Conservation (phyloP, 257 asterid genomes). For the Haberlea rhodopensis region DNA sequence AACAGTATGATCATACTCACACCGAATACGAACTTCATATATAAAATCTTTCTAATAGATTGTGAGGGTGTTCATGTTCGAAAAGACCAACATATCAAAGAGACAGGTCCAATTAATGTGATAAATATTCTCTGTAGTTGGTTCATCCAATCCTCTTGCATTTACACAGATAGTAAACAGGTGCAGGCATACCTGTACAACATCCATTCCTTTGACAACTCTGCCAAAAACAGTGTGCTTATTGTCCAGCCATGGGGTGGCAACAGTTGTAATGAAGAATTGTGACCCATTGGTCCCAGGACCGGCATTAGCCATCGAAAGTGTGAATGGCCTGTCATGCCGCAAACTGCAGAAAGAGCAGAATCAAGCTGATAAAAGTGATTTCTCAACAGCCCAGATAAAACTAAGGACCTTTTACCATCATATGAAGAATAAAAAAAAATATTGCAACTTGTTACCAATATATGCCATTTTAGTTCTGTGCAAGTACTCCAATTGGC, state of each 20-base stretch:
- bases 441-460: too few relatives aligned
- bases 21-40: neutral
- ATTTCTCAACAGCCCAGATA: neutral
- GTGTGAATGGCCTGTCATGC: constrained; percentile 94
- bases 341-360: constrained; percentile 70
- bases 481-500: neutral
- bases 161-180: neutral
- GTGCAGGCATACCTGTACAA: constrained; percentile 73
- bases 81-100: neutral
- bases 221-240: constrained; percentile 98
- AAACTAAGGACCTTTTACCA: too few relatives aligned
- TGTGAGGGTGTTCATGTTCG: neutral
- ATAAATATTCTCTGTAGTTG: neutral
- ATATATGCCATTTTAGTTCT: neutral
- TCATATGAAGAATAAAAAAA: too few relatives aligned
- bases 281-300: constrained; percentile 98
- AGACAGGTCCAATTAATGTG: constrained; percentile 1
- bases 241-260: constrained; percentile 99
- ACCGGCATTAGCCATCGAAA: constrained; percentile 99
- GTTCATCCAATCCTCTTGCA: neutral
- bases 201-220: constrained; percentile 95
- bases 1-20: neutral
- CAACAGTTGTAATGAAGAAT: constrained; percentile 90
- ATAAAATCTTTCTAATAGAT: neutral
- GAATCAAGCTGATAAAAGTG: constrained; percentile 18